These are phyloP conservation scores for Aspergillus kassunensis DNA, from an alignment of 495 filamentous ascomycete genomes.

Conservation along the genomic window DNA sequence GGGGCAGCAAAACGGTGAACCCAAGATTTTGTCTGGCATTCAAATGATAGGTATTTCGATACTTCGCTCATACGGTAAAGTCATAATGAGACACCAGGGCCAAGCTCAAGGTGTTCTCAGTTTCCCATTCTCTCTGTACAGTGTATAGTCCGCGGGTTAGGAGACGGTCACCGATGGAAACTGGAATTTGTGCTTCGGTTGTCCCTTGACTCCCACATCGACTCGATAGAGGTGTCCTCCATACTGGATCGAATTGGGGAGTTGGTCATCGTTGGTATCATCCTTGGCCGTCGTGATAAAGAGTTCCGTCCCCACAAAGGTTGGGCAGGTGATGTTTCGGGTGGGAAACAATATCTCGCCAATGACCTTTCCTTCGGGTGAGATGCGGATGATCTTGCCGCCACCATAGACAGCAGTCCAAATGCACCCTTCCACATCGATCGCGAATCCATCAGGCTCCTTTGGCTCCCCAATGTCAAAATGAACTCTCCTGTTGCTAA, in stretches of 20 bases:
- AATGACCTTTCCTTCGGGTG: conserved; percentile 57
- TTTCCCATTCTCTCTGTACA: background rate
- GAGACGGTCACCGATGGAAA: conserved; percentile 14
- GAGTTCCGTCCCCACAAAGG: conserved; percentile 70
- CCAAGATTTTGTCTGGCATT: background rate
- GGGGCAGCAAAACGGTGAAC: background rate
- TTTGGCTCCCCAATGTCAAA: conserved; percentile 41
- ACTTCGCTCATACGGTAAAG: background rate
- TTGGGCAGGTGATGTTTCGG: conserved; percentile 63
- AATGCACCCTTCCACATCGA: conserved; percentile 67
- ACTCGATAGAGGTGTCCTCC: conserved; percentile 65
- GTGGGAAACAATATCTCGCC: conserved; percentile 66
- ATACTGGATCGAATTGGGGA: conserved; percentile 55
- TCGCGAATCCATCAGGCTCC: conserved; percentile 70
- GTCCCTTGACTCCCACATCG: conserved; percentile 61
- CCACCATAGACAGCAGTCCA: conserved; percentile 80
- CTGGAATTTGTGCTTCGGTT: conserved; percentile 53
- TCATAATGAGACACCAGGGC: background rate
- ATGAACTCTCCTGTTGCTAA: conserved; percentile 60
- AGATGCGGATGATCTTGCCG: conserved; percentile 62
- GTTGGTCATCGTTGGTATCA: conserved; percentile 45
- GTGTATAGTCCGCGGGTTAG: too few relatives aligned
- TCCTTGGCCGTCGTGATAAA: conserved; percentile 71
- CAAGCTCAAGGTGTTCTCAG: background rate
- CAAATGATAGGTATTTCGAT: background rate